Evolutionary conservation across 2,329 filamentous ascomycete genomes (phyloP).

Genomic region (Fusarium nurragi): DNA sequence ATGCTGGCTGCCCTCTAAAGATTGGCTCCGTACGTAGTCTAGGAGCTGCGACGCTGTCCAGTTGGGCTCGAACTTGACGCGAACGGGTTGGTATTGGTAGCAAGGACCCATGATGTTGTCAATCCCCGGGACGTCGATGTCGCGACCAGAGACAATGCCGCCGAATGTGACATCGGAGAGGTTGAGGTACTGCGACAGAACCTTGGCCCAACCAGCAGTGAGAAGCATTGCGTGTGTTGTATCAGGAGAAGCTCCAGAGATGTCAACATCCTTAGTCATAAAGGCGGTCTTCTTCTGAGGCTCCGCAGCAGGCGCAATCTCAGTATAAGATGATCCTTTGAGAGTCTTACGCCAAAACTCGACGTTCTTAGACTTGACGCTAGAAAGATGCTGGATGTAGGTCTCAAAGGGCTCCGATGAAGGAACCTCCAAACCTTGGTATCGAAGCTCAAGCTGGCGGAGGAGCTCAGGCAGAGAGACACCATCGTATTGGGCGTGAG

Average conservation of each 20-base stretch:
- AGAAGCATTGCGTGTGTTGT: conserved; percentile 43
- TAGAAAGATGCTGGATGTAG: conserved; percentile 26
- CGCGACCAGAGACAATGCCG: conserved; percentile 43
- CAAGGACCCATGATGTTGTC: conserved; percentile 44
- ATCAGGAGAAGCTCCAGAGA: conserved; percentile 37
- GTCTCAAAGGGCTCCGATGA: conserved; percentile 32
- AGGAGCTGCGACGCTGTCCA: conserved; percentile 40
- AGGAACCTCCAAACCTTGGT: conserved; percentile 43
- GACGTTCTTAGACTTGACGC: conserved; percentile 15
- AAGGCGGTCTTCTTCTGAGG: conserved; percentile 34
- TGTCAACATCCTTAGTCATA: conserved; percentile 42
- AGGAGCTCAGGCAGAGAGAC: conserved; percentile 57
- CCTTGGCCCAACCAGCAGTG: conserved; percentile 43
- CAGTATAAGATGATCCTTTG: conserved; percentile 30
- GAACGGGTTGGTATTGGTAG: conserved; percentile 45
- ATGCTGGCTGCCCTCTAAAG: conserved; percentile 37
- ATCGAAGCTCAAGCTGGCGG: conserved; percentile 52
- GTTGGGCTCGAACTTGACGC: conserved; percentile 37
- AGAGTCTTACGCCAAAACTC: conserved; percentile 36
- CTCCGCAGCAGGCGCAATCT: conserved; percentile 31
- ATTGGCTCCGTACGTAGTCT: conserved; percentile 37
- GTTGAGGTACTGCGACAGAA: conserved; percentile 34
- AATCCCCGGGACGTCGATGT: conserved; percentile 33
- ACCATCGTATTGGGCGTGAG: conserved; percentile 61
- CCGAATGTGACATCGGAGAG: conserved; percentile 42